Evolutionary conservation across 139 green algal genomes (phyloP), one percentile per base, ranked within the genome.

Genomic region (Edaphochlamys debaryana): DNA sequence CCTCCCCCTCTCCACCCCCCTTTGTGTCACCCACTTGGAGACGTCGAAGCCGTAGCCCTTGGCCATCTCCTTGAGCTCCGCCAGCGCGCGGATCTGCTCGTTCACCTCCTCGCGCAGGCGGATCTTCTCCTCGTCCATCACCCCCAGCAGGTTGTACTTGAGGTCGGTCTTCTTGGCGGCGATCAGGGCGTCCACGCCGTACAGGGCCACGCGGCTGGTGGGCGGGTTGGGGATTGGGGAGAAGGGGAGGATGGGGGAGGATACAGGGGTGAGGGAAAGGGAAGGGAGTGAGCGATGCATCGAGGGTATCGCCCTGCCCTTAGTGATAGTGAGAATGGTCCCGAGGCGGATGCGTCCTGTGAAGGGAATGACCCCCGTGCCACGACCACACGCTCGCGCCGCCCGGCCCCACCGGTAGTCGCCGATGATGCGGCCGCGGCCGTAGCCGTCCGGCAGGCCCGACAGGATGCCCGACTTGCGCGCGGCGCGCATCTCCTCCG

Each of bases 341-440:
- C n/a, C n/a, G n/a, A n/a, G n/a, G n/a, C n/a, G n/a, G n/a, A n/a
- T n/a, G n/a, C n/a, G n/a, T n/a, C n/a, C n/a, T n/a, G n/a, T n/a
- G n/a, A n/a, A n/a, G n/a, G n/a, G n/a, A n/a, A n/a, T n/a, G n/a
- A n/a, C n/a, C n/a, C n/a, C n/a, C n/a, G n/a, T n/a, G n/a, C n/a
- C n/a, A n/a, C n/a, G n/a, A n/a, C n/a, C n/a, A n/a, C n/a, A n/a
- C n/a, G n/a, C n/a, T n/a, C n/a, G n/a, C n/a, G n/a, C n/a, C n/a
- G n/a, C n/a, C n/a, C n/a, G n/a, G n/a, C n/a, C n/a, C n/a, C 60
- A 81, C 75, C 88, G 29, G 88, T 96, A 96, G 90, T 96, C 93
- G 34, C 93, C 93, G 80, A 96, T 96, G 81, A 96, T 95, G 79
- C 93, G 92, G 32, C 93, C 82, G 7, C 82, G 87, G 72, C 90